phyloP scores from a whole-genome alignment of 805 yeast genomes.

The Blastobotrys peoriensis region DNA sequence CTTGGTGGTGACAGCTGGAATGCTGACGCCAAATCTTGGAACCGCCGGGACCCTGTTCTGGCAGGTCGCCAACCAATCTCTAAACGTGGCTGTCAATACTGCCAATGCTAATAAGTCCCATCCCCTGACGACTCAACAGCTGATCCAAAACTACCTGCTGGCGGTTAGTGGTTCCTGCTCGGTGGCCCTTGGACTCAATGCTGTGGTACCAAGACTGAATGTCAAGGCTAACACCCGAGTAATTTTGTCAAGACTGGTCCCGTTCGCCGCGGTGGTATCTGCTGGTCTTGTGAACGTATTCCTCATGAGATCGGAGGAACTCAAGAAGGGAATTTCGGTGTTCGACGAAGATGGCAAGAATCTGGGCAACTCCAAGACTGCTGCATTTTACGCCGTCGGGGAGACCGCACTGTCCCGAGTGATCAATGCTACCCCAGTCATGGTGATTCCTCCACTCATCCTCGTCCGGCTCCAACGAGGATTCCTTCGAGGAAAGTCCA shows the following conservation, averaged over 20 bases:
- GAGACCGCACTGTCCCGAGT: slow-evolving; percentile 96
- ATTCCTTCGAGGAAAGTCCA: slow-evolving; percentile 60
- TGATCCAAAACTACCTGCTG: slow-evolving; percentile 69
- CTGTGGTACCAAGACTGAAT: slow-evolving; percentile 81
- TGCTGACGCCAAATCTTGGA: slow-evolving; percentile 92
- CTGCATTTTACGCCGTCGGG: slow-evolving; percentile 90
- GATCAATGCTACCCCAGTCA: slow-evolving; percentile 92
- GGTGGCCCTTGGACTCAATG: slow-evolving; percentile 89
- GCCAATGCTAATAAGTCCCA: slow-evolving; percentile 95
- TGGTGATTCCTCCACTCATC: slow-evolving; percentile 91
- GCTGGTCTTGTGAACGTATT: slow-evolving; percentile 97
- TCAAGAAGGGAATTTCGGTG: slow-evolving; percentile 48
- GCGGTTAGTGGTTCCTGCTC: slow-evolving; percentile 95
- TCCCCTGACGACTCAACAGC: slow-evolving; percentile 74
- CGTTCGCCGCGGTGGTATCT: slow-evolving; percentile 97
- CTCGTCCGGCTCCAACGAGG: slow-evolving; percentile 72
- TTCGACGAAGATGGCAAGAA: slow-evolving; percentile 31
- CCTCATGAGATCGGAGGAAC: slow-evolving; percentile 93
- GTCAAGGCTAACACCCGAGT: slow-evolving; percentile 65
- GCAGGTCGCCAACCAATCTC: slow-evolving; percentile 96
- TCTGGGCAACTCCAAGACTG: slow-evolving; percentile 68
- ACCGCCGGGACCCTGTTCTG: slow-evolving; percentile 89
- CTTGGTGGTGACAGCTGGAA: slow-evolving; percentile 92
- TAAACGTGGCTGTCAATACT: slow-evolving; percentile 94
- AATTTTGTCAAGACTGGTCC: slow-evolving; percentile 80